These are phyloP conservation scores for Sequoiadendron giganteum DNA, from an alignment of 75 land plant genomes.

Conservation along the genomic window DNA sequence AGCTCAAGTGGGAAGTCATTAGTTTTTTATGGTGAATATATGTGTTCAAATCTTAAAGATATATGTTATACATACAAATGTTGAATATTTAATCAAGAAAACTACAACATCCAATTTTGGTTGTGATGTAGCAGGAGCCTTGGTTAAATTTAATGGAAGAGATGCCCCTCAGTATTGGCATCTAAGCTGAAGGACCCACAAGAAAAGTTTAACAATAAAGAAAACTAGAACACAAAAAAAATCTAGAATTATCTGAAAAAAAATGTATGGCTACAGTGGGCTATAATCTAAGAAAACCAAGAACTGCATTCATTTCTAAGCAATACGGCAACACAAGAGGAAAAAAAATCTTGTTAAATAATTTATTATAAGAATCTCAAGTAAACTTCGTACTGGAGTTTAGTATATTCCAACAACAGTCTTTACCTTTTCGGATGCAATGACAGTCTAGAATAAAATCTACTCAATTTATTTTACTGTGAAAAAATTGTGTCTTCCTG, in stretches of 20 bases:
- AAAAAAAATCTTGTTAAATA: neutral
- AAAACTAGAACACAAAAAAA: no score
- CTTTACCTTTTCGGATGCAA: neutral
- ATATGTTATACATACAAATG: no score
- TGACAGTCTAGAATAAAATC: neutral
- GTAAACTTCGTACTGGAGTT: neutral
- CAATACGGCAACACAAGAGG: neutral
- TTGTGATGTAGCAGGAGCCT: no score
- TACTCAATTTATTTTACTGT: neutral
- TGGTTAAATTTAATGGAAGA: no score
- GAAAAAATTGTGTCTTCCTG: neutral
- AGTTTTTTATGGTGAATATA: no score
- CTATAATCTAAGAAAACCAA: neutral
- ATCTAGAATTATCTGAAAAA: neutral
- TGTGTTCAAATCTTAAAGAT: no score
- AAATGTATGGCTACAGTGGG: neutral
- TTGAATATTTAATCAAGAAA: no score
- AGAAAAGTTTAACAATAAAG: no score
- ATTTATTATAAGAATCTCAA: neutral
- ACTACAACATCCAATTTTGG: no score
- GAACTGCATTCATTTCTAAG: neutral
- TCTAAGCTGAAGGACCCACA: no score
- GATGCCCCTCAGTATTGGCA: no score
- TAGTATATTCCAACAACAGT: neutral
- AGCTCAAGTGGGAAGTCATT: no score